Percentiles rank a stretch among this genome's conserved stretches.
phyloP scores from a whole-genome alignment of 805 yeast genomes.

The Spathaspora sp. region DNA sequence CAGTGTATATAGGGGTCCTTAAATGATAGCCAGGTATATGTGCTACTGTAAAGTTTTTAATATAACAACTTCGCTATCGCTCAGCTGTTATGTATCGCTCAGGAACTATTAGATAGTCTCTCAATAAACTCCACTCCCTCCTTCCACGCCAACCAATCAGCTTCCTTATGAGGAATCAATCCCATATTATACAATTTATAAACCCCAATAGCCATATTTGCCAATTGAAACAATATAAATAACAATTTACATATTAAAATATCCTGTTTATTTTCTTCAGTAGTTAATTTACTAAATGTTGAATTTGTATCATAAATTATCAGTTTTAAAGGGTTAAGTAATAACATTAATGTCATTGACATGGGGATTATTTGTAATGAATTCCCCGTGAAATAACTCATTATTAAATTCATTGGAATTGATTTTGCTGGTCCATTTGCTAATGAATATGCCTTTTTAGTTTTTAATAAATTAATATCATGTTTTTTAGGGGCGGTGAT shows the following conservation, averaged over 20 bases:
- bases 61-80: neutral
- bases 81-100: no score
- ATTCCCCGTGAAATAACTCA: slow-evolving; percentile 93
- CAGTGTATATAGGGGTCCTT: no score
- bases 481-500: slow-evolving; percentile 11
- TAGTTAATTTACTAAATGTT: slow-evolving; percentile 49
- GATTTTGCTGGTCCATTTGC: slow-evolving; percentile 77
- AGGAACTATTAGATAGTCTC: slow-evolving; percentile 2
- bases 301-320: slow-evolving; percentile 51
- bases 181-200: slow-evolving; percentile 90
- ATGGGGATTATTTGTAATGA: slow-evolving; percentile 87
- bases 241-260: slow-evolving; percentile 23
- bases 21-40: no score
- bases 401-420: slow-evolving; percentile 84
- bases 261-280: slow-evolving; percentile 30
- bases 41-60: no score
- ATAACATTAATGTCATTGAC: slow-evolving; percentile 81
- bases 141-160: slow-evolving; percentile 95
- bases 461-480: slow-evolving; percentile 35
- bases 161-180: slow-evolving; percentile 75
- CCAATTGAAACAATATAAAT: slow-evolving; percentile 41
- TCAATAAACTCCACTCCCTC: slow-evolving; percentile 24
- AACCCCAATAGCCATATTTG: slow-evolving; percentile 68
- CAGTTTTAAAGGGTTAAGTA: slow-evolving; percentile 74
- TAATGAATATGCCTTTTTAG: slow-evolving; percentile 80